phyloP scores from a whole-genome alignment of 306 rosid species.

The Vigna reflexopilosa region DNA sequence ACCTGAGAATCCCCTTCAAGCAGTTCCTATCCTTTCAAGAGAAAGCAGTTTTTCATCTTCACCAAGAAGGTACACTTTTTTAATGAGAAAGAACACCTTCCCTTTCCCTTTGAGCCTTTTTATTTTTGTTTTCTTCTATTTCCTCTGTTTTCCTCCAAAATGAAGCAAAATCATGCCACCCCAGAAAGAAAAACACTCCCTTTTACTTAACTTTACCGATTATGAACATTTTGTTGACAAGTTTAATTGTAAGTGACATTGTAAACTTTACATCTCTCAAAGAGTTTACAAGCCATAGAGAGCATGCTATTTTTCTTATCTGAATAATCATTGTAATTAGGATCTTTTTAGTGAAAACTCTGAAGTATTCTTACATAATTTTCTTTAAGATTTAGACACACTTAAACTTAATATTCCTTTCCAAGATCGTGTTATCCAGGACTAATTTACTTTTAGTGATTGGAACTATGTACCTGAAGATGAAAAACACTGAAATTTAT shows the following conservation, averaged over 20 bases:
- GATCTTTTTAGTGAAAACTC: too few species aligned
- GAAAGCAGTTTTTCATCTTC: conserved; percentile 50
- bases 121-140: neutral
- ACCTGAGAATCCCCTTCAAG: conserved; percentile 62
- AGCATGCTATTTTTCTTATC: neutral
- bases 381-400: too few species aligned
- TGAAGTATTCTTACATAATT: too few species aligned
- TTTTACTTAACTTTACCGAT: neutral
- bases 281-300: neutral
- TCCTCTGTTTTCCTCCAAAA: neutral
- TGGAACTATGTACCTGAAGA: neutral
- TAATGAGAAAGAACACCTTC: neutral
- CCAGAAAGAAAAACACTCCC: neutral
- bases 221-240: neutral
- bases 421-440: neutral
- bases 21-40: conserved; percentile 55
- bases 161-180: neutral
- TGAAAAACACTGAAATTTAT: neutral
- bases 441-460: neutral
- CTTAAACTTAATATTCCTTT: neutral
- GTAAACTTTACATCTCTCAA: neutral
- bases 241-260: neutral
- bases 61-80: conserved; percentile 59
- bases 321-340: neutral
- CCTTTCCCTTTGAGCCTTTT: neutral